Base-by-base conservation (phyloP, 371 early-diverging fungal species). In the Syncephalis plumigaleata region DNA sequence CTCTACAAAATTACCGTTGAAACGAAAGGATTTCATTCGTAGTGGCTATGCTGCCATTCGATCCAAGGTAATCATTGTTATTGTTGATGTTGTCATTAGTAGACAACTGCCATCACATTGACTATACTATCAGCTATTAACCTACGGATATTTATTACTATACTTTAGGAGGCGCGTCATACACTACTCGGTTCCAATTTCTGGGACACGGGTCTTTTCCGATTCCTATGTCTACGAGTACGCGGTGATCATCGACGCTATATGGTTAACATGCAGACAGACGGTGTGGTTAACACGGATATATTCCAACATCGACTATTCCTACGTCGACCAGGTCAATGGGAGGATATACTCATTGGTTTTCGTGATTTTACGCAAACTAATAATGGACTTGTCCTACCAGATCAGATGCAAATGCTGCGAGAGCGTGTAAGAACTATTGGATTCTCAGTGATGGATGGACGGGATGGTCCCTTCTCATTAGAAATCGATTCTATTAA, bases 401-500 rank as follows among this genome's bases (percentile, higher is more conserved):
- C 84, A 42, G 70, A 80, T 16, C 91, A 94, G 57, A 67, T 87
- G 16, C 70, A 70, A 15, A 87, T 94, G 81, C 77, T 76, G 52
- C 69, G 90, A 27, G 70, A 84, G 50, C 74, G 75, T 49, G 75
- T 94, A 52, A 81, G 83, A 58, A 85, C 84, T 0, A 77, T 94
- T 11, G 95, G 95, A 7, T 70, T 94, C 31, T 87, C 88, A 9
- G 52, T 91, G 8, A 73, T 84, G 46, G 86, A 83, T 54, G 70
- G 82, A 17, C 74, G 77, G 49, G 75, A 81, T 27, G 95, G 95
- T 0, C 85, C 87, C n/a, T 94, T 91, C 54, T 56, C 62, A 7
- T 60, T 94, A n/a, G 87, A 91, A 57, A 58, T 94, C 40, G 91
- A 87, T 40, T 86, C 84, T 74, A 86, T 94, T 46, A 83, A 84